Conservation (phyloP, 129 eudicot species). For the Flaveria trinervia region DNA sequence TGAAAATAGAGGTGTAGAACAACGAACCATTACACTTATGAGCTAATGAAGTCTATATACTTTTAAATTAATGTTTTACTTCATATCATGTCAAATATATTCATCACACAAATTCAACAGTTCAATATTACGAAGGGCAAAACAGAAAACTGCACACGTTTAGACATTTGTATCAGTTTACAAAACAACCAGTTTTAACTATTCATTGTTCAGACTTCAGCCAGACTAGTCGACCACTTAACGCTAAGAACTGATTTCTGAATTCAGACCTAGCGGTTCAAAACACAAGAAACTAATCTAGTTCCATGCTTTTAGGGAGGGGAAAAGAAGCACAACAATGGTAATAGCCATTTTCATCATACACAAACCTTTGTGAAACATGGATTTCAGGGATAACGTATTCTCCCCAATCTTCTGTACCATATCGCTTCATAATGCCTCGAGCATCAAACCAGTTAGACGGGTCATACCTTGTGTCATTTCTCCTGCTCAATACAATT, state of each 20-base stretch:
- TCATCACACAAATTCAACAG: not conserved
- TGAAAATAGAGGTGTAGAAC: too few relatives aligned
- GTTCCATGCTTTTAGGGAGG: conserved; percentile 58
- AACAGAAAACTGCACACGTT: not conserved
- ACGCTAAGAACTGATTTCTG: not conserved
- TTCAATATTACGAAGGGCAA: not conserved
- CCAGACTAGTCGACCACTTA: not conserved
- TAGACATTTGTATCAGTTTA: not conserved
- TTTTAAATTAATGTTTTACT: too few relatives aligned
- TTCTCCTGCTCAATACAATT: conserved; percentile 38
- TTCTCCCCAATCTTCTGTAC: conserved; percentile 93
- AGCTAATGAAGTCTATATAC: too few relatives aligned
- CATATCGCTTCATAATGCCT: conserved; percentile 60
- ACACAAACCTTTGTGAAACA: conserved; percentile 86
- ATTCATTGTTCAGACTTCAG: not conserved
- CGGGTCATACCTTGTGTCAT: conserved; percentile 37
- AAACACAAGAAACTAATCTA: conserved; percentile 29
- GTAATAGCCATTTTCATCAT: conserved; percentile 80
- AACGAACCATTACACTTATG: too few relatives aligned
- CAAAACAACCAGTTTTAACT: not conserved
- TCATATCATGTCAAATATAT: too few relatives aligned
- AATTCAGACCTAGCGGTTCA: not conserved
- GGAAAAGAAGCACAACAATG: conserved; percentile 85
- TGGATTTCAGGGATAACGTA: conserved; percentile 76
- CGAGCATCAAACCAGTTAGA: conserved; percentile 86